Base-by-base conservation (phyloP, 805 yeast genomes). In the Wickerhamiella kurtzmanii region DNA sequence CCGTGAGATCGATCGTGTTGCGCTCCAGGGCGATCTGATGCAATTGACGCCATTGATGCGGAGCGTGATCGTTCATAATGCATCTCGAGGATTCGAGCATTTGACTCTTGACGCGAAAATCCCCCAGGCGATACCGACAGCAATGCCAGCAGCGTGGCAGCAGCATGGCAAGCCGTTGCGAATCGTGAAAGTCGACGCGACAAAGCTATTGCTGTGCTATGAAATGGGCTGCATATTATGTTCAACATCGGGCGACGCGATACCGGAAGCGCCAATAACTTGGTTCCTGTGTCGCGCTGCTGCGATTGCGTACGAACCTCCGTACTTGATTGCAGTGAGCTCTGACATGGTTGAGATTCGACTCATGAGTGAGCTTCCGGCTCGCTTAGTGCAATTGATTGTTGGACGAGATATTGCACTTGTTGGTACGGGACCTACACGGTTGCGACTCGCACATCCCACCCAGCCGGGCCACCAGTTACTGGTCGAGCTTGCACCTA, bases 301-400 rank as follows among this genome's bases (percentile, higher is more conserved):
- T 17, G 49, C 56, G 1, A 61, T 74, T 16, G 66, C 68, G 41
- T 67, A 67, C 35, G 41, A 46, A 13, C 48, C 56, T 11, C 75
- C 74, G 13, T 74, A 67, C 54, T 60, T 79, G 47, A 59, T 78
- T 5, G 60, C 81, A 3, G 71, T 77, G 22, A 76, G 80, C 38
- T 77, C 78, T 18, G 86, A 82, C 53, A 71, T 79, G 42, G 68
- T 83, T 6, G 94, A 85, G 57, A 69, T 85, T 2, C 77, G 87
- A 67, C 71, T 77, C 35, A 65, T 80, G 21, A 66, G 59, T 5
- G 59, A 60, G 35, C 40, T 44, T 16, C 50, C 54, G 3, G 55
- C 56, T 2, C 28, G 51, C 15, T 53, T 68, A 19, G 72, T 72
- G 35, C 94, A 85, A 59, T 80, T 83, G 3, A 70, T 85, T 37